Evolutionary conservation across 352 stramenopile species (phyloP).

Genomic region (Pythium aquatile): DNA sequence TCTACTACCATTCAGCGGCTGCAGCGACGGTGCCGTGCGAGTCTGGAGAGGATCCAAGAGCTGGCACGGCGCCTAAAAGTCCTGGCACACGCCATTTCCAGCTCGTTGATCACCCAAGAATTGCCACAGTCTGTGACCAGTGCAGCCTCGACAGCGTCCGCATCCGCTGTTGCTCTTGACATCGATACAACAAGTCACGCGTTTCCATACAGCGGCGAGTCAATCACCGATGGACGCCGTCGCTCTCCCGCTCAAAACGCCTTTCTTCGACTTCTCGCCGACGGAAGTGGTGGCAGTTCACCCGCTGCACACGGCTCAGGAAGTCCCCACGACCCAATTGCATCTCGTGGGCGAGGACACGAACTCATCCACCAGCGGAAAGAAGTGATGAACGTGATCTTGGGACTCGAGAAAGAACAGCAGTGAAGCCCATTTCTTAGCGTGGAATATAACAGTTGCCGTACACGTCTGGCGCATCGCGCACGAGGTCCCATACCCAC

Average conservation of each 20-base stretch:
- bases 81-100: constrained; percentile 17
- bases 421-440: constrained; percentile 3
- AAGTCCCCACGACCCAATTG: neutral
- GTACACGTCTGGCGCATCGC: constrained; percentile 66
- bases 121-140: neutral
- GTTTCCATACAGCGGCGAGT: neutral
- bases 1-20: constrained; percentile 37
- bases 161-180: constrained; percentile 1
- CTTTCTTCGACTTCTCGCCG: constrained; percentile 45
- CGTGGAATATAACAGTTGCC: constrained; percentile 66
- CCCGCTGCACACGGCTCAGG: neutral
- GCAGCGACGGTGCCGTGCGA: constrained; percentile 32
- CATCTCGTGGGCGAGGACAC: constrained; percentile 10
- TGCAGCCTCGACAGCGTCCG: neutral
- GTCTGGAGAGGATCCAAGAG: constrained; percentile 41
- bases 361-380: constrained; percentile 37
- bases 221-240: constrained; percentile 3
- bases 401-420: constrained; percentile 11
- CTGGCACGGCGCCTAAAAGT: constrained; percentile 29
- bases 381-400: constrained; percentile 32
- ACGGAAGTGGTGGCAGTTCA: neutral
- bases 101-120: constrained; percentile 7
- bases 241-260: constrained; percentile 66
- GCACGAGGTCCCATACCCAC: constrained; percentile 78
- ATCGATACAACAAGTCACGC: constrained; percentile 11